Base-by-base conservation (phyloP, 2,329 filamentous ascomycete species). In the Neofusicoccum parvum region DNA sequence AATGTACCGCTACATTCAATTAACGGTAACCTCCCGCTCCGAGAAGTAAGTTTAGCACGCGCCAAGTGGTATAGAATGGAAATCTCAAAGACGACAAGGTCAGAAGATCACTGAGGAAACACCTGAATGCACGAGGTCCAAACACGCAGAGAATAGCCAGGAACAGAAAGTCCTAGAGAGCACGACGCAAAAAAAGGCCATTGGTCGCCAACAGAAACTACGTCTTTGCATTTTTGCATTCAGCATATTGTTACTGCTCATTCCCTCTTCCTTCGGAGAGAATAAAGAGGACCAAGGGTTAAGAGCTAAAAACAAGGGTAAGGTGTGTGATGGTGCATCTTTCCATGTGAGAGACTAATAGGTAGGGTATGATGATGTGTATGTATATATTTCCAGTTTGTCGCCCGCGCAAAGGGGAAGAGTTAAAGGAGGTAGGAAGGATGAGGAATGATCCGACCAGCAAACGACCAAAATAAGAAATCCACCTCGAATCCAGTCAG, bases 371-470 rank as follows among this genome's bases (percentile, higher is more conserved):
- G 27, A 39, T 39, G 27, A 39, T 39, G 37, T 39, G 37, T 39
- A 32, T 32, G 27, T 20, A 48, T 48, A 46, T 17, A 59, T 32
- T 60, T 36, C 56, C 56, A 49, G 32, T 37, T 60, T 60, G 56
- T 48, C 56, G 56, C 56, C 56, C 56, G 56, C 56, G 56, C 56
- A 60, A 60, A 58, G 41, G 41, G 39, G 43, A 60, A 37, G 14
- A 12, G 15, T n/a, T 7, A 17, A 45, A 48, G 2, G 43, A 36
- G 27, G 17, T 48, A 37, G 15, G 11, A 10, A 45, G 43, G 17
- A 17, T n/a, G 43, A 23, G 20, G 45, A 60, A 60, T 49, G 27
- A 32, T 32, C 27, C 43, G 56, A 60, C 41, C 43, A 36, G 41
- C 56, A 60, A 60, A 37, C 54, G 39, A 59, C 39, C 54, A 46